Evolutionary conservation across 139 green algal genomes (phyloP), one percentile per base, ranked within the genome.

Genomic region (Pseudopediastrum boryanum): DNA sequence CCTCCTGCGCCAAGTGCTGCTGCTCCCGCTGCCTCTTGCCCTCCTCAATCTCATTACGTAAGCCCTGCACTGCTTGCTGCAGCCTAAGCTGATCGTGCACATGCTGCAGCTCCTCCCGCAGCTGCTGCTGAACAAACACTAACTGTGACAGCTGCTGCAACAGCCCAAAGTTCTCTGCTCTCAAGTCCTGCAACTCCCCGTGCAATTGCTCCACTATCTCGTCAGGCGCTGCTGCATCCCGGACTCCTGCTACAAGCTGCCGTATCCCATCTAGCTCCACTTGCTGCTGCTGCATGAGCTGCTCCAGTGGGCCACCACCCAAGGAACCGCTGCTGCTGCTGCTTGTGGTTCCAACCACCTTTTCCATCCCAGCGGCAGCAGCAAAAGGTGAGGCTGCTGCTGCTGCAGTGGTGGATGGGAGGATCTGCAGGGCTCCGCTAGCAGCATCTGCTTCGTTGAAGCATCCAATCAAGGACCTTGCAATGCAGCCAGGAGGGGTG

Each of bases 271-370:
- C 44, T 13, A 27, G 27, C 29, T 43, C n/a, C 10, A 43, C 41
- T 58, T 56, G 66, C 16, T 33, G 41, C 5, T 56, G 39, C 66
- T 59, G 66, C 66, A 61, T 8, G n/a, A 9, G 54, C 54, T 65
- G 9, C 8, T 27, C 35, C 54, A 29, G n/a, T n/a, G n/a, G n/a
- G 54, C 54, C 54, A 9, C 8, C 9, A 39, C 13, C 38, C 64
- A 35, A 8, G 9, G 7, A 29, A 21, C 62, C 27, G 62, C 62
- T 70, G 59, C 29, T 44, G 62, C 62, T 70, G 62, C 2, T 70
- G 21, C 33, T 70, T 6, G 2, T 23, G 19, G 62, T 70, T 35
- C 62, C 29, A 10, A 42, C 31, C 58, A n/a, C 21, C 58, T 66
- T 66, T 31, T 39, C 58, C 54, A 27, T n/a, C 39, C 8, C 64